Evolutionary conservation across 768 basidiomycete species (phyloP), one percentile per base, ranked within the genome.

Genomic region (Tephrocybe sp.): DNA sequence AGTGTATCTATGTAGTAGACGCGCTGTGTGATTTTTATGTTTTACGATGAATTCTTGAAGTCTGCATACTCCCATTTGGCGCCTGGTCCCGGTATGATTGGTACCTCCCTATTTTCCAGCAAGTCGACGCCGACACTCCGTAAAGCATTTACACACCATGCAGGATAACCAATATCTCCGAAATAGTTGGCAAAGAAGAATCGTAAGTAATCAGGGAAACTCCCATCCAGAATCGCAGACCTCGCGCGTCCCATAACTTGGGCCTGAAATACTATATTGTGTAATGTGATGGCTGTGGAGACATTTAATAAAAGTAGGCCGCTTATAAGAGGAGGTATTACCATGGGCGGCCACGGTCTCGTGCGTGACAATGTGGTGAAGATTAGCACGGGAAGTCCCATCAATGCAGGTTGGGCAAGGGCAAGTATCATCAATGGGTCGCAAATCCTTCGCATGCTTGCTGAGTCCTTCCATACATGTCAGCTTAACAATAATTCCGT

Each of bases 301-400:
- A 52, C 23, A 27, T 27, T 45, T 44, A 51, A 50, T 43, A 48
- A 42, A 53, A 52, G 54, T 8, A 48, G 45, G 55, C 33, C 47
- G 55, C 49, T 45, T 40, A 38, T 49, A 38, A 47, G 40, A 36
- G 15, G 39, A 33, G 23, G 48, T 65, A 71, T 60, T 61, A 86
- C 91, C 87, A 67, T 93, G 90, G 30, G 92, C 91, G n/a, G 83
- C 87, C 10, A 83, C 78, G 3, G 93, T 93, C 67, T 93, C 91
- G 37, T 86, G 79, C 3, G 88, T 87, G 18, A 82, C 75, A 11
- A 79, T 81, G 60, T 88, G 86, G 57, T 93, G 81, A 9, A 95
- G 70, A 49, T 87, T 74, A 9, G 91, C 88, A 50, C 90, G 76
- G 21, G 90, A 80, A 42, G 77, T 80, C 27, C 82, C 78, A 41